These are phyloP conservation scores for Boletus eberwhitei DNA, from an alignment of 768 basidiomycete species.

Conservation along the genomic window DNA sequence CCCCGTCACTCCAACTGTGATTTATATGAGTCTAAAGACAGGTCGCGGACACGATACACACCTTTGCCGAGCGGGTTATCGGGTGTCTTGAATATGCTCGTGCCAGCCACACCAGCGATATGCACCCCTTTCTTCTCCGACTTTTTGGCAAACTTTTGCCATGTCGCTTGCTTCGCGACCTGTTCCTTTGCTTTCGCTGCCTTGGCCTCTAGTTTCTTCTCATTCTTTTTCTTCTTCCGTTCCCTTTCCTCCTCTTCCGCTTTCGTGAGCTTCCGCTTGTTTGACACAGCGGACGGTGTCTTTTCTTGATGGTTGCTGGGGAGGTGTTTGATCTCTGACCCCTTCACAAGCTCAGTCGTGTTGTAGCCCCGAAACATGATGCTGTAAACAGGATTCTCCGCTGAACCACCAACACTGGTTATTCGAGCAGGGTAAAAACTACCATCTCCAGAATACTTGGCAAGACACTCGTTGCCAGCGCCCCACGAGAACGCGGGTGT, in stretches of 20 bases:
- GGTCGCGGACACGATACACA: too few species aligned
- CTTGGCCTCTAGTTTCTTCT: constrained; percentile 83
- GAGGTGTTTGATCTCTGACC: constrained; percentile 64
- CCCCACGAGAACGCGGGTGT: constrained; percentile 59
- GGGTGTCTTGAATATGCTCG: constrained; percentile 92
- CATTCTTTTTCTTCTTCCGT: constrained; percentile 90
- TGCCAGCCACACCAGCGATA: constrained; percentile 84
- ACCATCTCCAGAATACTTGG: constrained; percentile 82
- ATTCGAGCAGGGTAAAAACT: constrained; percentile 88
- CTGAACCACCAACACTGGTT: constrained; percentile 76
- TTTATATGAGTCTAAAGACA: constrained; percentile 11
- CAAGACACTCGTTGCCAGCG: constrained; percentile 83
- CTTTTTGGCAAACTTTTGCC: constrained; percentile 97
- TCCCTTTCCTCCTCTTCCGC: constrained; percentile 87
- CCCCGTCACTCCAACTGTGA: constrained; percentile 82
- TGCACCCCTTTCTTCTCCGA: constrained; percentile 88
- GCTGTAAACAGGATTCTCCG: constrained; percentile 81
- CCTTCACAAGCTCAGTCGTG: constrained; percentile 80
- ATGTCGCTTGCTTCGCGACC: constrained; percentile 74
- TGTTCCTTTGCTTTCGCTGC: constrained; percentile 90
- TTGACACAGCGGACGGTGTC: constrained; percentile 37
- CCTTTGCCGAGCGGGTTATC: constrained; percentile 88
- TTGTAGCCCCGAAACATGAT: constrained; percentile 92
- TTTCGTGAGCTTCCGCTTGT: constrained; percentile 76
- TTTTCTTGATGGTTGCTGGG: constrained; percentile 53